Conservation (phyloP, 2,329 filamentous ascomycete genomes). For the Aspergillus aculeatinus region DNA sequence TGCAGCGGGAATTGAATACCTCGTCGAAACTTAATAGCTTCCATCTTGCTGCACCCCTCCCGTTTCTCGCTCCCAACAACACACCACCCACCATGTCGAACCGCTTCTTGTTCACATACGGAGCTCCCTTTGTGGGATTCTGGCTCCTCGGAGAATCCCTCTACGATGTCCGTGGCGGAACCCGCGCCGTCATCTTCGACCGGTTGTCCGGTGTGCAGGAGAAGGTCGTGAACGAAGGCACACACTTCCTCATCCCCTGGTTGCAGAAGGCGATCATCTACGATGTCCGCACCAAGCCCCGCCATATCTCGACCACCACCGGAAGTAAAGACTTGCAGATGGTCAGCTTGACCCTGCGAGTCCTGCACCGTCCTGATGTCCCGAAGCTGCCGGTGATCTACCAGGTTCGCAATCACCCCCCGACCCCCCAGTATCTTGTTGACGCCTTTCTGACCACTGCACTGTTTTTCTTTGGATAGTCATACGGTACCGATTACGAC, state of each 20-base stretch:
- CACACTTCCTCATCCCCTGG: slow-evolving; percentile 95
- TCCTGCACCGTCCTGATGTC: slow-evolving; percentile 92
- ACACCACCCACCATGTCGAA: slow-evolving; percentile 47
- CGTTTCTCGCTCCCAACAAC: slow-evolving; percentile 10
- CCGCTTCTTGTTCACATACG: background rate
- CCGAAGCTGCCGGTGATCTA: slow-evolving; percentile 94
- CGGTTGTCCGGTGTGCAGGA: slow-evolving; percentile 89
- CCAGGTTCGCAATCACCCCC: slow-evolving; percentile 63
- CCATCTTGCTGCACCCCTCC: slow-evolving; percentile 4
- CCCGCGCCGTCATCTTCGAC: slow-evolving; percentile 97
- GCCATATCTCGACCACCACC: slow-evolving; percentile 96
- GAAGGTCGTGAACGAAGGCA: slow-evolving; percentile 88
- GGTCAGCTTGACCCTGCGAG: slow-evolving; percentile 96
- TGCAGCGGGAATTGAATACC: background rate
- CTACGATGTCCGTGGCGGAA: slow-evolving; percentile 96
- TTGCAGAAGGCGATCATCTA: slow-evolving; percentile 92
- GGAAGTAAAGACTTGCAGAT: slow-evolving; percentile 99
- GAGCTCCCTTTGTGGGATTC: slow-evolving; percentile 54
- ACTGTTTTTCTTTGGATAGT: slow-evolving; percentile 52
- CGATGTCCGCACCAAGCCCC: slow-evolving; percentile 94
- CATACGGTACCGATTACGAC: slow-evolving; percentile 96
- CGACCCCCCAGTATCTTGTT: background rate
- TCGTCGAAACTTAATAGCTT: background rate
- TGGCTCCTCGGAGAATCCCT: slow-evolving; percentile 73
- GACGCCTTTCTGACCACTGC: background rate